Evolutionary conservation across 768 basidiomycete species (phyloP).

Genomic region (Lactifluus hygrophoroides): DNA sequence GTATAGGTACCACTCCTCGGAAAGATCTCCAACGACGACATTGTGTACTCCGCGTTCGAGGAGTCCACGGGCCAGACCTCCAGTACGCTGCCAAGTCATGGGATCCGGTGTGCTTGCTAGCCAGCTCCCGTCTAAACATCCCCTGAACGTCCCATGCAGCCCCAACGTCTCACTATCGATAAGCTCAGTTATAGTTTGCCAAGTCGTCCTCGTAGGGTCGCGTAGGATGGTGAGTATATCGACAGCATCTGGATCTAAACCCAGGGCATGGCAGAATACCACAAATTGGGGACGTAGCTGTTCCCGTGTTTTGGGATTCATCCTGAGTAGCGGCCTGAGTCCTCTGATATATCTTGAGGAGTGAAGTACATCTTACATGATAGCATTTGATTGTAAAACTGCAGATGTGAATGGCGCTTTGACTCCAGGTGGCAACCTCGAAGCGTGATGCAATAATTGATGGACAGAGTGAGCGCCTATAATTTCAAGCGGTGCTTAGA

Average conservation of each 20-base stretch:
- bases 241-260: slow-evolving; percentile 44
- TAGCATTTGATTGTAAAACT: slow-evolving; percentile 64
- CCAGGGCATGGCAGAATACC: slow-evolving; percentile 48
- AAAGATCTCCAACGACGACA: slow-evolving; percentile 59
- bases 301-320: slow-evolving; percentile 44
- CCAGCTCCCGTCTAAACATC: slow-evolving; percentile 53
- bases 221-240: slow-evolving; percentile 43
- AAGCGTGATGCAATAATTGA: slow-evolving; percentile 63
- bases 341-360: background rate
- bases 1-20: slow-evolving; percentile 74
- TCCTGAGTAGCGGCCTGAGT: slow-evolving; percentile 28
- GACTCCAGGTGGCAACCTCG: slow-evolving; percentile 46
- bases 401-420: slow-evolving; percentile 60
- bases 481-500: background rate
- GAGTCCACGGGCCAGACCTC: slow-evolving; percentile 47
- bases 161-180: slow-evolving; percentile 54
- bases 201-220: slow-evolving; percentile 41
- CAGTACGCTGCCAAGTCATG: slow-evolving; percentile 61
- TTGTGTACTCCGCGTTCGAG: slow-evolving; percentile 49
- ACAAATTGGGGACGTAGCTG: slow-evolving; percentile 56
- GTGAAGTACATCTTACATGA: slow-evolving; percentile 38
- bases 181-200: slow-evolving; percentile 41
- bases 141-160: slow-evolving; percentile 57
- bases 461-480: slow-evolving; percentile 68
- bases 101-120: slow-evolving; percentile 43